phyloP scores from a whole-genome alignment of 2,329 filamentous ascomycete genomes.

The Ophiocordyceps sinensis region DNA sequence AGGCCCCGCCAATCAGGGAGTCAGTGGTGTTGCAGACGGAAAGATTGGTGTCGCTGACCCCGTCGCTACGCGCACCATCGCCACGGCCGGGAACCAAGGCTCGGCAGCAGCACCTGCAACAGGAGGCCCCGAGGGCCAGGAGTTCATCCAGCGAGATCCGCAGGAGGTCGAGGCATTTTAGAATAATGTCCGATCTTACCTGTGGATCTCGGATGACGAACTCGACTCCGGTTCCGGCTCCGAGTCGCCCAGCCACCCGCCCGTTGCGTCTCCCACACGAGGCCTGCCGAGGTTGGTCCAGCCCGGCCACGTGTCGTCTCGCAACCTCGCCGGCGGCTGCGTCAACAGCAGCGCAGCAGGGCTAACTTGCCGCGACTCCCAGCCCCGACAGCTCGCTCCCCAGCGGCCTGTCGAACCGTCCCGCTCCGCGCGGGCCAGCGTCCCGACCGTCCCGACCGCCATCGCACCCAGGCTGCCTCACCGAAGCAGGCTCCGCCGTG shows the following conservation, averaged over 20 bases:
- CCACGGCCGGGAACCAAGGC: neutral
- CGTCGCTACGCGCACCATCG: neutral
- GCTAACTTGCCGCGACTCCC: neutral
- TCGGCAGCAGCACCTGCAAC: neutral
- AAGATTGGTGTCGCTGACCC: neutral
- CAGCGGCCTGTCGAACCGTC: neutral
- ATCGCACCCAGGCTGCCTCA: too few species aligned
- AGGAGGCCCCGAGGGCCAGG: neutral
- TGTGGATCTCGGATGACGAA: slow-evolving; percentile 17
- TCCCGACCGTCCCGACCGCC: too few species aligned
- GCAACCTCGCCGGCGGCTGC: neutral
- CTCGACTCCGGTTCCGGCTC: slow-evolving; percentile 5
- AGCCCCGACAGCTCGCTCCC: neutral
- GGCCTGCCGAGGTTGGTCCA: neutral
- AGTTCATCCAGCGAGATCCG: slow-evolving; percentile 5
- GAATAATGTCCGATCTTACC: slow-evolving; percentile 13
- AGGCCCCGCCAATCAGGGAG: neutral
- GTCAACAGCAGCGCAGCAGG: neutral
- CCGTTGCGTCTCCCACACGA: neutral
- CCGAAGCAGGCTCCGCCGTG: too few species aligned
- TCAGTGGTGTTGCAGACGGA: too few species aligned
- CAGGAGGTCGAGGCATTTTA: slow-evolving; percentile 17
- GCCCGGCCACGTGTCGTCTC: neutral
- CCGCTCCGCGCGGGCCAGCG: neutral
- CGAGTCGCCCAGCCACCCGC: neutral